Percentiles rank a stretch among this genome's conserved stretches.
These are phyloP conservation scores for Eucalyptus viminalis DNA, from an alignment of 345 rosid genomes.

Conservation along the genomic window DNA sequence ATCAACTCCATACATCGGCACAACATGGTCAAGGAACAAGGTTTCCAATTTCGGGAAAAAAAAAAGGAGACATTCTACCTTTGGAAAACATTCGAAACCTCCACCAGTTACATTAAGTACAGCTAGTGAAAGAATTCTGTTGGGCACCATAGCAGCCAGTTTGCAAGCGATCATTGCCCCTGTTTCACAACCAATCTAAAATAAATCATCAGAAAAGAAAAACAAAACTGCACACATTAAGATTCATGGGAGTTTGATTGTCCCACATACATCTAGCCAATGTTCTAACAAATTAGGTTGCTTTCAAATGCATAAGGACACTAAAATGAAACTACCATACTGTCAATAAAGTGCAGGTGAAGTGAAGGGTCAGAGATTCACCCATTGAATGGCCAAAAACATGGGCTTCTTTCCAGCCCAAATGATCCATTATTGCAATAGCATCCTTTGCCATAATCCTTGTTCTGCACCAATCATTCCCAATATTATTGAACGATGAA, in stretches of 20 bases:
- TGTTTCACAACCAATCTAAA: slow-evolving; percentile 4
- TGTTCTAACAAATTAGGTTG: background rate
- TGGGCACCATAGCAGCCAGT: slow-evolving; percentile 80
- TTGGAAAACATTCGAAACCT: slow-evolving; percentile 85
- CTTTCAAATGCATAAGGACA: background rate
- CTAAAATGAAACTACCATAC: background rate
- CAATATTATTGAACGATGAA: background rate
- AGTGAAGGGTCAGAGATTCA: slow-evolving; percentile 1
- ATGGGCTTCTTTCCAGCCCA: slow-evolving; percentile 83
- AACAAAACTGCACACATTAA: background rate
- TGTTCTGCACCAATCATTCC: slow-evolving; percentile 39
- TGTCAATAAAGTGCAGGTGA: background rate
- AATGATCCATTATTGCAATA: slow-evolving; percentile 69
- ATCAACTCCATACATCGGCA: background rate
- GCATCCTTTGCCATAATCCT: slow-evolving; percentile 87
- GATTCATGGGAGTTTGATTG: background rate
- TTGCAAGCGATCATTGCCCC: slow-evolving; percentile 98
- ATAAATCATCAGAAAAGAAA: background rate
- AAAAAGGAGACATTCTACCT: slow-evolving; percentile 29
- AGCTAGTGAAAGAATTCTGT: slow-evolving; percentile 73
- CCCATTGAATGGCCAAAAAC: slow-evolving; percentile 98
- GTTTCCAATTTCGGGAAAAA: background rate
- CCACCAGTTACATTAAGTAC: slow-evolving; percentile 97
- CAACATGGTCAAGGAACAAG: background rate
- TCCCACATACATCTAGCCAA: background rate